Base-by-base conservation (phyloP, 2,329 filamentous ascomycete genomes). In the Diaporthe destruens region DNA sequence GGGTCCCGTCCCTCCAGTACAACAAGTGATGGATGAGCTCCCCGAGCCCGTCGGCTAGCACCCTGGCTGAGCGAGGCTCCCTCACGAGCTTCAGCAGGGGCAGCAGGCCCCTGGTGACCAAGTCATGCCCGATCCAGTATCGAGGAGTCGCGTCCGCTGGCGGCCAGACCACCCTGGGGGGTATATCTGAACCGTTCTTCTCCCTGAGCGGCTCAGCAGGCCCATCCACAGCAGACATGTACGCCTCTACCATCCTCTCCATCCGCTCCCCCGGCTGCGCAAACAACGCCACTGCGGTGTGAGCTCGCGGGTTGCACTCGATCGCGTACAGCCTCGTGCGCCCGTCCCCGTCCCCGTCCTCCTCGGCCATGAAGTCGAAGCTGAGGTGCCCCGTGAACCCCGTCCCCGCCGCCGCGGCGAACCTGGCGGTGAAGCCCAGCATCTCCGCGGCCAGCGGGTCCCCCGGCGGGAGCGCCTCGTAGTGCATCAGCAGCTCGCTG, bases 71-170 rank as follows among this genome's bases (percentile, higher is more conserved):
- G 1, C 76, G 73, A 0, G 78, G 75, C 1, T 81, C 77, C 1
- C 77, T 71, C 0, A 71, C 16, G 23, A 79, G 69, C 0, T 75
- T 67, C 0, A 85, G 75, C 0, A 88, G 74, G 0, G 87, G 89
- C 0, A 86, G 79, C 0, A 91, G 47, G 0, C 91, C 77, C 1
- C 86, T 80, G 1, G 85, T 83, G 1, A 91, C 82, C 0, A 93
- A 69, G 71, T 94, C 92, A 75, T 94, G 90, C 0, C 88, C 90
- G n/a, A 91, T 78, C 91, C 91, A 94, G 80, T 92, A 93, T 74
- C 85, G 82, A 16, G 77, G 76, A 54, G 70, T 75, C 70, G 79
- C 72, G 53, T 73, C 72, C 3, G 34, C 74, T 6, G 78, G 80
- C 34, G 75, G 75, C 56, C 67, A 72, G 42, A 51, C 56, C 61